These are phyloP conservation scores for Teunomyces funiuensis DNA, from an alignment of 805 yeast genomes.

Conservation along the genomic window DNA sequence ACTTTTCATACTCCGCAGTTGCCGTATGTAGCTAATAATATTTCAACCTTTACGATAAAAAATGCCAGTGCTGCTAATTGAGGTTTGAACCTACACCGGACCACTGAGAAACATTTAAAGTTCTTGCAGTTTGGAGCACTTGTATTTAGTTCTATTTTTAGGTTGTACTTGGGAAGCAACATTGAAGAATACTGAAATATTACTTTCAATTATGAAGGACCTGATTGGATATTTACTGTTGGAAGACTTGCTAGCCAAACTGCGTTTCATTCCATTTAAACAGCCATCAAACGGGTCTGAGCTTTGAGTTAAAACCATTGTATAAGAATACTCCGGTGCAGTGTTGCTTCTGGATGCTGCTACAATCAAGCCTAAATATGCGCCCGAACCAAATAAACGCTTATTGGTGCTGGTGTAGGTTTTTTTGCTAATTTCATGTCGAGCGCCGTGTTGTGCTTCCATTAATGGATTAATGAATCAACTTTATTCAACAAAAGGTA, in stretches of 20 bases:
- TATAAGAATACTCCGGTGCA: slow-evolving; percentile 29
- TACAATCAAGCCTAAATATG: slow-evolving; percentile 21
- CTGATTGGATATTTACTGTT: slow-evolving; percentile 18
- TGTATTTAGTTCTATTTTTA: slow-evolving; percentile 10
- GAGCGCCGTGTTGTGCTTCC: slow-evolving; percentile 20
- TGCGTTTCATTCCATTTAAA: slow-evolving; percentile 19
- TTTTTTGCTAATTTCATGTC: slow-evolving; percentile 32
- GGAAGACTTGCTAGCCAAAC: slow-evolving; percentile 21
- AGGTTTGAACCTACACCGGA: no score
- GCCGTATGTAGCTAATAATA: no score
- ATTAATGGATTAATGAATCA: slow-evolving; percentile 25
- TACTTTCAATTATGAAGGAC: slow-evolving; percentile 23
- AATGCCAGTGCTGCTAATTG: no score
- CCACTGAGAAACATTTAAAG: no score
- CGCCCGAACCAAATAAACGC: slow-evolving; percentile 18
- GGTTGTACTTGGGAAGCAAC: slow-evolving; percentile 14
- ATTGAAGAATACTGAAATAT: slow-evolving; percentile 21
- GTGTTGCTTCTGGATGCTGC: slow-evolving; percentile 23
- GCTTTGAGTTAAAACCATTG: slow-evolving; percentile 14
- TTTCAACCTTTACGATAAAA: no score
- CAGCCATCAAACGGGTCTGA: slow-evolving; percentile 16
- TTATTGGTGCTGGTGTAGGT: slow-evolving; percentile 34
- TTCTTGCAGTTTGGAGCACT: slow-evolving; percentile 8
- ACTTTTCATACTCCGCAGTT: no score
- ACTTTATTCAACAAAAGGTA: no score